A percentile compares a stretch with the other conserved stretches of the same genome.
Evolutionary conservation across 768 basidiomycete species (phyloP).

Genomic region (Mycena venus): DNA sequence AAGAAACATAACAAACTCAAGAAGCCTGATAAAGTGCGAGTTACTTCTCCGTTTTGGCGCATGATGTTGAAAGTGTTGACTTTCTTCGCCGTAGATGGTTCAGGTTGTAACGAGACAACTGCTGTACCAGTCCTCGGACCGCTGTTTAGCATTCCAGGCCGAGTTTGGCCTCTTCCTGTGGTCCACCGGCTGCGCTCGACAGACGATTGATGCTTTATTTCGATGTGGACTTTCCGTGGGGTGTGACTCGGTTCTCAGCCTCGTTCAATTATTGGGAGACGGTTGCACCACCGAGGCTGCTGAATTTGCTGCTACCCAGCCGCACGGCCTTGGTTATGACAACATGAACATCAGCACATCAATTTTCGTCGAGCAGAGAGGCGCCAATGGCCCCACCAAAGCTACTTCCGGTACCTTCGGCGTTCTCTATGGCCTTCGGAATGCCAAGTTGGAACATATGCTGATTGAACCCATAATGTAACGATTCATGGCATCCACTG

Average conservation of each 20-base stretch:
- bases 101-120: slow-evolving; percentile 25
- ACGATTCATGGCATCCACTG: too few species aligned
- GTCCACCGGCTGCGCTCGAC: slow-evolving; percentile 20
- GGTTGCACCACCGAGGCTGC: neutral
- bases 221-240: slow-evolving; percentile 24
- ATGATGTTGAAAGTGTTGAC: too few species aligned
- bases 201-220: slow-evolving; percentile 27
- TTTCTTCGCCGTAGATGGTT: slow-evolving; percentile 20
- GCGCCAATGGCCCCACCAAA: neutral
- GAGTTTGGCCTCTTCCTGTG: slow-evolving; percentile 28
- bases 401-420: too few species aligned
- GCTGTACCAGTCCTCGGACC: slow-evolving; percentile 18
- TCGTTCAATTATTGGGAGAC: neutral
- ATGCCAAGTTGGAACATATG: too few species aligned
- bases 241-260: too few species aligned
- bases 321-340: slow-evolving; percentile 16
- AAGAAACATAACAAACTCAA: neutral
- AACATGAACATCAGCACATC: slow-evolving; percentile 34
- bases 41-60: neutral
- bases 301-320: neutral
- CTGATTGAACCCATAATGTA: too few species aligned
- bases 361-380: slow-evolving; percentile 32
- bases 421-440: too few species aligned
- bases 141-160: slow-evolving; percentile 25
- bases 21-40: neutral